Evolutionary conservation across 345 rosid species (phyloP).

Genomic region (Cardiospermum halicacabum): DNA sequence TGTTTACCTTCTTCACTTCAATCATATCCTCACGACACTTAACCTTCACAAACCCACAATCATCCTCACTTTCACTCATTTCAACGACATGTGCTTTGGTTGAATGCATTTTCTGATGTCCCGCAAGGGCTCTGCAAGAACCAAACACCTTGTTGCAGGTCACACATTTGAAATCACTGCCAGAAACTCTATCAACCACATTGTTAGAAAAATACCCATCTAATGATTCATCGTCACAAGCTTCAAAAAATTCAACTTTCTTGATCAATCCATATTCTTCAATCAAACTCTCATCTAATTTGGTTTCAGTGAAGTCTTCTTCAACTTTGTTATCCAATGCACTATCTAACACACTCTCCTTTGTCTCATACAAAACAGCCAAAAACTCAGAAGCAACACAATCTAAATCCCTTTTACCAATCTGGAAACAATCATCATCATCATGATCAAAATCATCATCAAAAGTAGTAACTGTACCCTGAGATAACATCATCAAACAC

Average conservation of each 20-base stretch:
- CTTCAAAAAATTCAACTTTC: slow-evolving; percentile 13
- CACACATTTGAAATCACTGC: slow-evolving; percentile 33
- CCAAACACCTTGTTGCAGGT: slow-evolving; percentile 46
- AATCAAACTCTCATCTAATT: slow-evolving; percentile 14
- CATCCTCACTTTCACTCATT: slow-evolving; percentile 10
- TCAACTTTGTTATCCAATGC: slow-evolving; percentile 16
- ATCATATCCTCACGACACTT: slow-evolving; percentile 12
- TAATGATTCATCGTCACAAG: slow-evolving; percentile 14
- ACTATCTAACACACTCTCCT: slow-evolving; percentile 8
- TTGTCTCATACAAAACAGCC: slow-evolving; percentile 14
- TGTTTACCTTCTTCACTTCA: slow-evolving; percentile 17
- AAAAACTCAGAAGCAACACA: slow-evolving; percentile 19
- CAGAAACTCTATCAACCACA: neutral
- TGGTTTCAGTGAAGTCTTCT: slow-evolving; percentile 6
- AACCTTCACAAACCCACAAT: slow-evolving; percentile 10
- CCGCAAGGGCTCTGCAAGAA: slow-evolving; percentile 56
- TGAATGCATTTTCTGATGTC: slow-evolving; percentile 59
- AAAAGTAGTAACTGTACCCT: slow-evolving; percentile 20
- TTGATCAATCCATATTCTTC: slow-evolving; percentile 19
- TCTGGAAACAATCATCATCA: slow-evolving; percentile 15
- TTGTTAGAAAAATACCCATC: neutral
- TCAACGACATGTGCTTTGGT: slow-evolving; percentile 19
- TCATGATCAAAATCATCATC: slow-evolving; percentile 15
- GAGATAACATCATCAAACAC: slow-evolving; percentile 56
- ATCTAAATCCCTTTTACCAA: slow-evolving; percentile 20